Evolutionary conservation across 116 monocot species (phyloP).

Genomic region (Posidonia oceanica): DNA sequence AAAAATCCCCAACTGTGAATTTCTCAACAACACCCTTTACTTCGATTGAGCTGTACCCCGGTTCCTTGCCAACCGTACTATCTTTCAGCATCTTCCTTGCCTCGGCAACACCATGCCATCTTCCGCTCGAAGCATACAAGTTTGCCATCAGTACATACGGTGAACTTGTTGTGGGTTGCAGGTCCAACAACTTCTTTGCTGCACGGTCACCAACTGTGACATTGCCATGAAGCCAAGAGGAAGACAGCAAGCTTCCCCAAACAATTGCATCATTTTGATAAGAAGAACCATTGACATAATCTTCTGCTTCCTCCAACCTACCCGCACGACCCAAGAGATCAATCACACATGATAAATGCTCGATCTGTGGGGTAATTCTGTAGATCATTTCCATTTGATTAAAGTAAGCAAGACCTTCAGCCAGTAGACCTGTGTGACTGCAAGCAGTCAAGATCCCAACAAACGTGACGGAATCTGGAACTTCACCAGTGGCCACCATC

Average conservation of each 20-base stretch:
- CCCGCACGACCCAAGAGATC: slow-evolving; percentile 63
- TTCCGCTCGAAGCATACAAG: slow-evolving; percentile 42
- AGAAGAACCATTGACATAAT: slow-evolving; percentile 20
- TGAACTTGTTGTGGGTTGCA: slow-evolving; percentile 39
- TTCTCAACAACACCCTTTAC: slow-evolving; percentile 23
- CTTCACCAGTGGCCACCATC: slow-evolving; percentile 19
- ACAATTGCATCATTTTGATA: slow-evolving; percentile 27
- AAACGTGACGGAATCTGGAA: slow-evolving; percentile 42
- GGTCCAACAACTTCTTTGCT: slow-evolving; percentile 37
- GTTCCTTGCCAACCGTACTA: slow-evolving; percentile 40
- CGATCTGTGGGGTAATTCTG: slow-evolving; percentile 19
- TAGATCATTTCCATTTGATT: slow-evolving; percentile 33
- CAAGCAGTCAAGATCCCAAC: slow-evolving; percentile 50
- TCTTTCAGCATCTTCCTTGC: slow-evolving; percentile 39
- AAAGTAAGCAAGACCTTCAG: slow-evolving; percentile 32
- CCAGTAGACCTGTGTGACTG: slow-evolving; percentile 47
- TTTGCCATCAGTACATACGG: slow-evolving; percentile 50
- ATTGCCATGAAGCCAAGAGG: slow-evolving; percentile 37
- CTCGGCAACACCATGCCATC: slow-evolving; percentile 35
- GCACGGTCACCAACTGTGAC: slow-evolving; percentile 30
- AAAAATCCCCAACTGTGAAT: slow-evolving; percentile 41
- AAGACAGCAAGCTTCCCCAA: slow-evolving; percentile 51
- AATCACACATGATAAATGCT: slow-evolving; percentile 54
- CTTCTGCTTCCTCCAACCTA: slow-evolving; percentile 51
- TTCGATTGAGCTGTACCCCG: slow-evolving; percentile 35